These are phyloP conservation scores for Chamaecrista fasciculata DNA, from an alignment of 306 rosid species.

Conservation along the genomic window DNA sequence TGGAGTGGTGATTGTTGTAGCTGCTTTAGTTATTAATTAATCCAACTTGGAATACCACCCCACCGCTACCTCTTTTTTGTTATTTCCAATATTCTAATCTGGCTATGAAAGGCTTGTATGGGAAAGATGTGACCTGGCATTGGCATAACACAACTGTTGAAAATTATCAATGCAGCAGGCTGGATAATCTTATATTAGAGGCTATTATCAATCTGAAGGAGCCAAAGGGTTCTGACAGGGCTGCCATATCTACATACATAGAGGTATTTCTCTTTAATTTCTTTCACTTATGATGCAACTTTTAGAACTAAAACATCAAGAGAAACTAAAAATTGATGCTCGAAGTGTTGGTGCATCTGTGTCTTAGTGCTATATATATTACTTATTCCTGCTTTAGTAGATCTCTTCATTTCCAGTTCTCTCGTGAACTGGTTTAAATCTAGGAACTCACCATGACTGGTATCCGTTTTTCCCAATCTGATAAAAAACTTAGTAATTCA, in stretches of 20 bases:
- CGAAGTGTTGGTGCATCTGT: conserved; percentile 7
- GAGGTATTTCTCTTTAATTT: conserved; percentile 55
- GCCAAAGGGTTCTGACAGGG: conserved; percentile 86
- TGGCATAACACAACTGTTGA: conserved; percentile 22
- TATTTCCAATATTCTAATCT: neutral
- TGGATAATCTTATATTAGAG: conserved; percentile 76
- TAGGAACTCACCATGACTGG: neutral
- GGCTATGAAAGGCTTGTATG: neutral
- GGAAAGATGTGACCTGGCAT: neutral
- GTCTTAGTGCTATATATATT: neutral
- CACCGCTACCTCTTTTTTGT: neutral
- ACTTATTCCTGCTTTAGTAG: neutral
- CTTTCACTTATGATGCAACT: conserved; percentile 6
- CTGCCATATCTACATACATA: conserved; percentile 70
- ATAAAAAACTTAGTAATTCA: neutral
- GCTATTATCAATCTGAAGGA: conserved; percentile 79
- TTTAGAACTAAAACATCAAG: conserved; percentile 1
- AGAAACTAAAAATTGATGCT: conserved; percentile 22
- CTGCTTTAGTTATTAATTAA: neutral
- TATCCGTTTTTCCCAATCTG: neutral
- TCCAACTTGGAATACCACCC: neutral
- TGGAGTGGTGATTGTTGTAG: neutral
- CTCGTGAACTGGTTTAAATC: conserved; percentile 12
- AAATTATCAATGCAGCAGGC: conserved; percentile 45
- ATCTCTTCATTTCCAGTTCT: neutral